Evolutionary conservation across 768 basidiomycete species (phyloP), one percentile per base, ranked within the genome.

Genomic region (Tubosaeta sp.): DNA sequence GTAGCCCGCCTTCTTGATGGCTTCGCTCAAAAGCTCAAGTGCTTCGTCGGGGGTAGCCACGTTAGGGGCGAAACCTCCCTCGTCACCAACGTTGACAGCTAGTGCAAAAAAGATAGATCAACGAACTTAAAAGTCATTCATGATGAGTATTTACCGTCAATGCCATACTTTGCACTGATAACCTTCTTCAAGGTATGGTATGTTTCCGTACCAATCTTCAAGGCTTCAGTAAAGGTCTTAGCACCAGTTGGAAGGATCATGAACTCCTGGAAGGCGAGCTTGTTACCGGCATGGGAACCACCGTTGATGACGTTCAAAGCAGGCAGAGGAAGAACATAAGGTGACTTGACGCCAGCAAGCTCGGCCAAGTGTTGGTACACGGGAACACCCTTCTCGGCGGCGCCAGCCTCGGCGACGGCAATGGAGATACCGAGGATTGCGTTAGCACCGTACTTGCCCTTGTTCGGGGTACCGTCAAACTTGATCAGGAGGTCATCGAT

Each of bases 231-330:
- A 81, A 98, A 99, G 53, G 80, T 80, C 16, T 78, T 62, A 46
- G 96, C 96, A 46, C 94, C 95, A 54, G 93, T 94, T 55, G 96
- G 95, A 56, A 97, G 81, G 61, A 99, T 81, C 96, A 99, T 98
- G 80, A 99, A 99, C 74, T 99, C 96, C 75, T 99, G 96, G 90
- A 98, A 99, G 34, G 96, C 96, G 57, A 99, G 89, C 74, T 95
- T 94, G 82, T 99, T 99, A 45, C 96, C 96, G 52, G 96, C 96
- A 70, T 99, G 96, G 56, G 95, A 97, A 58, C 96, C 96, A 71
- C 96, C 96, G 75, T 99, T 99, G 80, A 99, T 99, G 63, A 99
- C 96, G 71, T 99, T 99, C 83, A 99, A 94, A 52, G 90, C 84
- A 43, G 96, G 96, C 68, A 74, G 76, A 54, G 96, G 96, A 63